phyloP scores from a whole-genome alignment of 768 basidiomycete genomes.

The Terana coerulea region DNA sequence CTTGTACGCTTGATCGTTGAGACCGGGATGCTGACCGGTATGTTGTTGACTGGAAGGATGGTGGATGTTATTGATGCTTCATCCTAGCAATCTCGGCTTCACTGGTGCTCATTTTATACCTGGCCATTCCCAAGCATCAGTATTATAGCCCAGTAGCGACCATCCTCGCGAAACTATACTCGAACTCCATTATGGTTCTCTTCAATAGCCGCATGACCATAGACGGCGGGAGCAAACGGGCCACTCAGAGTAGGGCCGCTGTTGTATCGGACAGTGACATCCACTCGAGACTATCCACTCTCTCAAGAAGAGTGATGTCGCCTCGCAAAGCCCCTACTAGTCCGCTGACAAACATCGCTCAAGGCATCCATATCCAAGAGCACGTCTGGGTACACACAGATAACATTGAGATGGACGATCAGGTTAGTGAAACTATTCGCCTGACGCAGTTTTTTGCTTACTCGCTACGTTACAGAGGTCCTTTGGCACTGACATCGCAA shows the following conservation, averaged over 20 bases:
- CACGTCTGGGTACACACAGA: constrained; percentile 1
- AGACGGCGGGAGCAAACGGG: not conserved
- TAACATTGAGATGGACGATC: not conserved
- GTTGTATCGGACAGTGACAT: not conserved
- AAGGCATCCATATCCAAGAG: not conserved
- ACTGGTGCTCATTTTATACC: constrained; percentile 1
- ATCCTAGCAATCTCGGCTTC: not conserved
- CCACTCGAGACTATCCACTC: not conserved
- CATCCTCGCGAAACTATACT: constrained; percentile 8
- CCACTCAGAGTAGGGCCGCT: not conserved
- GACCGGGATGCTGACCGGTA: constrained; percentile 8
- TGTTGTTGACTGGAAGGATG: not conserved
- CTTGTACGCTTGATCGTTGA: constrained; percentile 1
- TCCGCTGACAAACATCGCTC: not conserved
- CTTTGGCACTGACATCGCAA: too few species aligned
- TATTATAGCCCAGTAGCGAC: not conserved
- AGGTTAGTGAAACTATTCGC: too few species aligned
- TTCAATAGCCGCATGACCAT: constrained; percentile 8
- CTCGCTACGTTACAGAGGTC: too few species aligned
- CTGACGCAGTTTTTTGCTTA: too few species aligned
- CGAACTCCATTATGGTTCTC: constrained; percentile 5
- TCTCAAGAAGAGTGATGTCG: not conserved
- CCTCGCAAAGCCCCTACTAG: not conserved
- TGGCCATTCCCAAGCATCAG: not conserved
- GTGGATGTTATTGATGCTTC: not conserved